Percentiles rank a stretch among this genome's conserved stretches.
Conservation (phyloP, 2,329 filamentous ascomycete species). For the Cladophialophora yegresii region DNA sequence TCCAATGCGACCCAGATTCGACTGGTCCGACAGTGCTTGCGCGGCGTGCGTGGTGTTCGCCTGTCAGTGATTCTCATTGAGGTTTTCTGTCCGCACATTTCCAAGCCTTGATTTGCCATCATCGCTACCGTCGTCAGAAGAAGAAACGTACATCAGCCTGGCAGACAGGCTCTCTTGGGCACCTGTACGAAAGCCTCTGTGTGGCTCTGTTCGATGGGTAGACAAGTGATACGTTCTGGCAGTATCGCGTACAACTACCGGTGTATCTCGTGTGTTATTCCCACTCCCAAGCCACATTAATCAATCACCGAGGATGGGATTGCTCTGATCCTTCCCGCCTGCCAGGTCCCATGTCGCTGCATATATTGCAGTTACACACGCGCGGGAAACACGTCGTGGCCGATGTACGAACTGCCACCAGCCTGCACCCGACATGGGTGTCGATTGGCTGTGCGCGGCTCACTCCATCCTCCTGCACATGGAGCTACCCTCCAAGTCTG, state of each 20-base stretch:
- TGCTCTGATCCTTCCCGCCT: slow-evolving; percentile 2
- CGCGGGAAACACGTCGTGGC: neutral
- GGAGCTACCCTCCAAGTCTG: neutral
- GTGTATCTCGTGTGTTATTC: too few species aligned
- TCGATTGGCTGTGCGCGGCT: neutral
- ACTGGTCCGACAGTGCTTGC: neutral
- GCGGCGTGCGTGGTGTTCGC: too few species aligned
- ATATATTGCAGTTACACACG: neutral
- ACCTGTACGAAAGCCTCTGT: too few species aligned
- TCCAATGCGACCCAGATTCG: neutral
- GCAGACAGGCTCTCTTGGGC: neutral
- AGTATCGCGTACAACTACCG: neutral
- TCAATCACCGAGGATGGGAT: neutral
- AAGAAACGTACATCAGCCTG: neutral
- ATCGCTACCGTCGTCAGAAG: neutral
- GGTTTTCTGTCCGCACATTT: neutral
- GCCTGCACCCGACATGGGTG: neutral
- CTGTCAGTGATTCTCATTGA: neutral
- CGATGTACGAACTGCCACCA: slow-evolving; percentile 5
- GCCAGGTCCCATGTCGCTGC: slow-evolving; percentile 1
- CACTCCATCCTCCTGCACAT: neutral
- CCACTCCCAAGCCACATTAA: neutral
- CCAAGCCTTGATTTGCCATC: neutral
- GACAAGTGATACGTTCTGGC: neutral
- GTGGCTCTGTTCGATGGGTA: neutral